phyloP scores from a whole-genome alignment of 176 grass and related monocot species.

The Avena sativa region DNA sequence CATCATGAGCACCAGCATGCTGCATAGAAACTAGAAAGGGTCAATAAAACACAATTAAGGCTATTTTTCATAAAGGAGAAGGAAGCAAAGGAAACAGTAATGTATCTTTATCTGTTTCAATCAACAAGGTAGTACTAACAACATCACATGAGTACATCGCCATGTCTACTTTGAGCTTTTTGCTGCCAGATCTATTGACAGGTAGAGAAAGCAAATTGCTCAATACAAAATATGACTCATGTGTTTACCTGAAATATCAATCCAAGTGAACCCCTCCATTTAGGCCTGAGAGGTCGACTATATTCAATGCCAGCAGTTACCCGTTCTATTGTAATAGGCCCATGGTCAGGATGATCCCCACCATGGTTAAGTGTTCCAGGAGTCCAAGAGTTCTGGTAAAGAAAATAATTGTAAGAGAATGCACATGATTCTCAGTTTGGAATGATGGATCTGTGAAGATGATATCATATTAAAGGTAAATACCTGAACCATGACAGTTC shows the following conservation, averaged over 20 bases:
- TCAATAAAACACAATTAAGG: background rate
- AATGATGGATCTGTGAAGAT: slow-evolving; percentile 28
- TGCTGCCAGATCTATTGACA: background rate
- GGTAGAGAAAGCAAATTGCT: background rate
- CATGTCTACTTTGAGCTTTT: slow-evolving; percentile 18
- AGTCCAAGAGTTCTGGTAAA: slow-evolving; percentile 80
- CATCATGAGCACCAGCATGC: slow-evolving; percentile 91
- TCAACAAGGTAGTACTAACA: slow-evolving; percentile 19
- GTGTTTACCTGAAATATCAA: slow-evolving; percentile 86
- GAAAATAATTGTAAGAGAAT: slow-evolving; percentile 41
- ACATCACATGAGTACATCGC: background rate
- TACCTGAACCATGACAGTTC: slow-evolving; percentile 87
- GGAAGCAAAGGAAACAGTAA: slow-evolving; percentile 17
- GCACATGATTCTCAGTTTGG: slow-evolving; percentile 1
- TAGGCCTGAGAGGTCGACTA: slow-evolving; percentile 83
- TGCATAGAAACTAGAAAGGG: slow-evolving; percentile 35
- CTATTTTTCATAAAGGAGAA: slow-evolving; percentile 1
- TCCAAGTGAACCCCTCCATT: slow-evolving; percentile 84
- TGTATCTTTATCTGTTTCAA: background rate
- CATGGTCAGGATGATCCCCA: slow-evolving; percentile 66
- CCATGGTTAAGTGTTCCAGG: slow-evolving; percentile 91
- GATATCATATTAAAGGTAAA: slow-evolving; percentile 34
- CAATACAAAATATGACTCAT: background rate
- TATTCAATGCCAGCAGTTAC: slow-evolving; percentile 88
- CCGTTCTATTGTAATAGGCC: slow-evolving; percentile 75